Base-by-base conservation (phyloP, 1,284 basidiomycete genomes). In the Pseudozyma tsukubaensis region DNA sequence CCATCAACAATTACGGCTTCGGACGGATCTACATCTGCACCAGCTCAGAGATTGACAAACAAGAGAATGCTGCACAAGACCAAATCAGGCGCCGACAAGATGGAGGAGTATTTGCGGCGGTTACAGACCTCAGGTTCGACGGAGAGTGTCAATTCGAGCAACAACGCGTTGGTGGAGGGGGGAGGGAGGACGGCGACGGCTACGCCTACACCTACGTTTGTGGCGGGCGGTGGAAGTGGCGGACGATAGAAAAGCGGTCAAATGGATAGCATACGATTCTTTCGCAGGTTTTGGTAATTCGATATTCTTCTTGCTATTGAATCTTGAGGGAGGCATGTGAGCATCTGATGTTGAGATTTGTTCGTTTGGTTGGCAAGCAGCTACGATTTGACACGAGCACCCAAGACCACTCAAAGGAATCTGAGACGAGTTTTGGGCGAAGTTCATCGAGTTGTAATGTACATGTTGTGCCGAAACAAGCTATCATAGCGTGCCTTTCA, bases 41-140 rank as follows among this genome's bases (percentile, higher is more conserved):
- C 56, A 9, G 49, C 52, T 7, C 56, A 60, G 0, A 63, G 60
- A 51, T 42, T 66, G 43, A 66, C 57, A 6, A 29, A 29, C 1
- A 64, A 45, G 29, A 37, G 70, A 4, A 60, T 59, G 18, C 19
- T 74, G 29, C 60, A 60, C 59, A 69, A 69, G 57, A 73, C 71
- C 2, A 44, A 29, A 34, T 62, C 68, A 1, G 72, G 59, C 1
- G 72, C 72, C 4, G 58, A 71, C 3, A 63, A 64, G 58, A 75
- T 75, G 74, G 74, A 76, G 29, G 70, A 66, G 32, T 70, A 72
- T 49, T 40, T 76, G 40, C 29, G 51, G 4, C 29, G 74, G 14
- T 52, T 72, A 16, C 60, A 71, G 44, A 51, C 19, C 12, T 13
- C 50, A 10, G 42, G 57, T 12, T 29, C 52, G 7, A 14, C 14